A percentile compares a stretch with the other conserved stretches of the same genome.
These are phyloP conservation scores for Epithemia pelagica DNA, from an alignment of 108 stramenopile species.

Conservation along the genomic window DNA sequence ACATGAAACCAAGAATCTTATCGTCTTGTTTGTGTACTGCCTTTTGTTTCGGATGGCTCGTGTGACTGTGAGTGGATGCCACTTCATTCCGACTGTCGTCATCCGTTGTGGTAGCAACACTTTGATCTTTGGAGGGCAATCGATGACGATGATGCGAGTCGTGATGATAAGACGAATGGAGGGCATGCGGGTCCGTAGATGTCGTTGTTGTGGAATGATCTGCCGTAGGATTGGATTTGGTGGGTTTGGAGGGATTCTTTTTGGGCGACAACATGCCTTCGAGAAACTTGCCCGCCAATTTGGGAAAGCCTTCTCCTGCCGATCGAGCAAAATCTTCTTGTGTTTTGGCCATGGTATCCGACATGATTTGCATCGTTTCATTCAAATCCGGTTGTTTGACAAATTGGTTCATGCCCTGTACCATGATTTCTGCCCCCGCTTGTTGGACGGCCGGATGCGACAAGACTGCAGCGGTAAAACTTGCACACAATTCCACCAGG, in stretches of 20 bases:
- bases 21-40: neutral
- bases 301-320: constrained; percentile 4
- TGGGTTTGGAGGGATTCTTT: neutral
- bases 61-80: neutral
- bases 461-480: neutral
- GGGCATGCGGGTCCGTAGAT: too few relatives aligned
- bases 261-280: constrained; percentile 3
- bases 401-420: constrained; percentile 2
- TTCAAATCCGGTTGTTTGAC: neutral
- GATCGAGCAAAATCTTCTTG: neutral
- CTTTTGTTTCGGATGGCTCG: neutral
- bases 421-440: neutral
- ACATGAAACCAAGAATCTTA: neutral
- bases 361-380: neutral
- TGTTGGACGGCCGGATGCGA: constrained; percentile 3
- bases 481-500: neutral
- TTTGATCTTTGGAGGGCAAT: neutral
- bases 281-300: constrained; percentile 1
- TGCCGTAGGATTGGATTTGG: neutral
- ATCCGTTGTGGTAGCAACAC: neutral
- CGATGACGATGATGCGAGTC: neutral
- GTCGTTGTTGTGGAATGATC: too few relatives aligned
- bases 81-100: neutral
- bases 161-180: too few relatives aligned
- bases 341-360: neutral